Conservation (phyloP, 2,329 filamentous ascomycete species). For the Plenodomus lindquistii region DNA sequence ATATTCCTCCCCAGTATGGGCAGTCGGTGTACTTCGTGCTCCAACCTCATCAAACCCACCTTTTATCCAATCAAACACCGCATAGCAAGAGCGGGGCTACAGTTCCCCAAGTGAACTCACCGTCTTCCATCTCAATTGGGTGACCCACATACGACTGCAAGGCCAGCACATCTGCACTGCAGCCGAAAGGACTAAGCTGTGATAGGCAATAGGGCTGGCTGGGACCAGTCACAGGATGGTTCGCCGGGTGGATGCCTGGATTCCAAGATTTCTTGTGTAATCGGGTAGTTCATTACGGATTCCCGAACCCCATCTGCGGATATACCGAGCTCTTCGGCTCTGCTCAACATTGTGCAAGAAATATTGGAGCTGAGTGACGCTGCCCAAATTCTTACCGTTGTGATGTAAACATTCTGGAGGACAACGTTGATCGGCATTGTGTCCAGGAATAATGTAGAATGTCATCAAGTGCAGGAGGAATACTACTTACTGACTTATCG, state of each 20-base stretch:
- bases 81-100: conserved; percentile 11
- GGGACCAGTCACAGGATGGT: not conserved
- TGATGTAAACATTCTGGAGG: conserved; percentile 9
- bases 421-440: not conserved
- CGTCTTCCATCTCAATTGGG: conserved; percentile 32
- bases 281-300: not conserved
- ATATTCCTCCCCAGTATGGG: conserved; percentile 22
- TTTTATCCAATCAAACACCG: conserved; percentile 21
- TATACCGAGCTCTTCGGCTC: not conserved
- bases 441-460: too few relatives aligned
- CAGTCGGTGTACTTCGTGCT: conserved; percentile 23
- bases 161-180: conserved; percentile 35
- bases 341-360: not conserved
- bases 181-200: not conserved
- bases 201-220: conserved; percentile 17
- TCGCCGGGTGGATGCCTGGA: conserved; percentile 8
- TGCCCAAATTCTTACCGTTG: not conserved
- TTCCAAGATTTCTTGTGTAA: conserved; percentile 28
- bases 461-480: conserved; percentile 7
- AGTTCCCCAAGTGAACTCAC: conserved; percentile 31
- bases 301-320: not conserved
- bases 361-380: not conserved
- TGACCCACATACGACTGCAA: conserved; percentile 29
- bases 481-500: not conserved
- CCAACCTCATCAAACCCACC: not conserved